Conservation (phyloP, 2,329 filamentous ascomycete genomes). For the Davidsoniella australis region DNA sequence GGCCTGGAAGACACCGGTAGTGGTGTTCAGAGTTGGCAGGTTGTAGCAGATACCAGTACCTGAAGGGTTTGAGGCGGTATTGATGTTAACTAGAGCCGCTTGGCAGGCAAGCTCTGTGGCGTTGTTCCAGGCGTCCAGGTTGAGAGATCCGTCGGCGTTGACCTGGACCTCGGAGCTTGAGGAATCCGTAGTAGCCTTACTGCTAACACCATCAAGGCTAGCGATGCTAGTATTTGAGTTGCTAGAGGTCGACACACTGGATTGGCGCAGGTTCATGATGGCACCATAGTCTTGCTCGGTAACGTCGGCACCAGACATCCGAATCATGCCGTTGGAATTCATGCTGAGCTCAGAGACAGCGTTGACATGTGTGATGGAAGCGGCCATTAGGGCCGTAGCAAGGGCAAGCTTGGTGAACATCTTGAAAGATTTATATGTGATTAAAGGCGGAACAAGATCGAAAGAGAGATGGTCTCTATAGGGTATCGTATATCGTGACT, state of each 20-base stretch:
- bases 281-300: constrained; percentile 10
- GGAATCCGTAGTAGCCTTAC: constrained; percentile 2
- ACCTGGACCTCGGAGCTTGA: constrained; percentile 17
- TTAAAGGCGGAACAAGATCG: background rate
- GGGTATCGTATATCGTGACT: background rate
- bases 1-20: constrained; percentile 55
- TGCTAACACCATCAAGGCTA: constrained; percentile 1
- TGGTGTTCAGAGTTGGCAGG: constrained; percentile 50
- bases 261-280: constrained; percentile 8
- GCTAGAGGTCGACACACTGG: background rate
- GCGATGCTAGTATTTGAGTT: background rate
- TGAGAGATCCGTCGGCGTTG: constrained; percentile 28
- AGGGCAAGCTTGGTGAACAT: constrained; percentile 13
- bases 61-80: constrained; percentile 50
- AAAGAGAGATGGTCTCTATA: background rate
- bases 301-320: constrained; percentile 11
- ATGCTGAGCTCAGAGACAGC: constrained; percentile 1
- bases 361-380: constrained; percentile 11
- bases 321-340: constrained; percentile 4
- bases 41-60: constrained; percentile 75
- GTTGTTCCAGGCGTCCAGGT: constrained; percentile 38
- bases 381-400: constrained; percentile 11
- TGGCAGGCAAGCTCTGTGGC: constrained; percentile 42
- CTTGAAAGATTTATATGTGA: background rate
- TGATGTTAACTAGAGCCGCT: constrained; percentile 35